phyloP scores from a whole-genome alignment of 2,329 filamentous ascomycete species.

The Amauroascus niger region DNA sequence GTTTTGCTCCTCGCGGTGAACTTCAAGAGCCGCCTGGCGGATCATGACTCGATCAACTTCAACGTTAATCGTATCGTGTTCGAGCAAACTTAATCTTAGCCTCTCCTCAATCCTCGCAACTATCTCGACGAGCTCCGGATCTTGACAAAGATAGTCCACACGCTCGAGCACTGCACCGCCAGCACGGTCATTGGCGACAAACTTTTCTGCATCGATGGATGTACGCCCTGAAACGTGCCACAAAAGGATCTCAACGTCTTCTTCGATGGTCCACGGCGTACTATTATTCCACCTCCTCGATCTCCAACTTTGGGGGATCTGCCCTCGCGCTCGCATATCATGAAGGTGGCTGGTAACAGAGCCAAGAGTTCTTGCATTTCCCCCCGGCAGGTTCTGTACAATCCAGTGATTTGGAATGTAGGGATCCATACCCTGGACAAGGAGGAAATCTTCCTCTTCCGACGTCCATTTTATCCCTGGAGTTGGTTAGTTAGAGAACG shows the following conservation, averaged over 20 bases:
- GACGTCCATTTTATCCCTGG: conserved; percentile 14
- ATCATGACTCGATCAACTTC: neutral
- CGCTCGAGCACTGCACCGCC: conserved; percentile 14
- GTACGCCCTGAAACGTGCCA: conserved; percentile 16
- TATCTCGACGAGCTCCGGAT: conserved; percentile 10
- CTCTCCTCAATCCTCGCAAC: conserved; percentile 10
- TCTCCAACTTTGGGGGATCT: conserved; percentile 15
- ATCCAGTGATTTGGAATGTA: conserved; percentile 12
- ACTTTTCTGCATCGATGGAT: conserved; percentile 16
- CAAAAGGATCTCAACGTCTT: conserved; percentile 18
- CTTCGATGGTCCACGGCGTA: conserved; percentile 15
- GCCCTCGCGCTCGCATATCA: conserved; percentile 12
- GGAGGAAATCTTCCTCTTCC: conserved; percentile 16
- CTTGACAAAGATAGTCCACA: conserved; percentile 14
- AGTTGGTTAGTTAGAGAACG: neutral
- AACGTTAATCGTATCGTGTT: conserved; percentile 5
- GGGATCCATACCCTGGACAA: conserved; percentile 15
- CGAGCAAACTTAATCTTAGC: conserved; percentile 4
- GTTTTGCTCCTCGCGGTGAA: conserved; percentile 4
- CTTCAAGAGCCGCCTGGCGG: conserved; percentile 3
- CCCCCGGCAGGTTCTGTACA: conserved; percentile 14
- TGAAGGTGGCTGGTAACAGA: conserved; percentile 14
- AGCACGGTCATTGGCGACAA: conserved; percentile 15
- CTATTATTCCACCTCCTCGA: conserved; percentile 5
- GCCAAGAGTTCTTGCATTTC: conserved; percentile 3